These are phyloP conservation scores for Cryomyces antarcticus DNA, from an alignment of 495 filamentous ascomycete species.

Conservation along the genomic window DNA sequence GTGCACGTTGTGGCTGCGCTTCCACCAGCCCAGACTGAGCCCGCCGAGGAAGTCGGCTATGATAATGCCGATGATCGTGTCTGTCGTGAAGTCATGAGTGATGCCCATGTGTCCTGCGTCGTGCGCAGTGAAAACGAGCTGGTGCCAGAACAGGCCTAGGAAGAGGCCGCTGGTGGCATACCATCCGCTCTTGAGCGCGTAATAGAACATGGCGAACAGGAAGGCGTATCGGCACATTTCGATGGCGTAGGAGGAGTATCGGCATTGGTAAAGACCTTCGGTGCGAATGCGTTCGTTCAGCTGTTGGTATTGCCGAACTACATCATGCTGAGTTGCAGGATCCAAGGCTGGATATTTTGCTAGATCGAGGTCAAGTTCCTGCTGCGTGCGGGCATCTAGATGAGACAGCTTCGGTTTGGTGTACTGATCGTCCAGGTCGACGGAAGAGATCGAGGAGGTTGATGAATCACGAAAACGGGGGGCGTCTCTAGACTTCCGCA, in stretches of 20 bases:
- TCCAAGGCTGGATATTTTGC: slow-evolving; percentile 72
- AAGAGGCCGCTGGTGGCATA: slow-evolving; percentile 55
- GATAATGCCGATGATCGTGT: slow-evolving; percentile 72
- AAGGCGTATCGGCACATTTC: slow-evolving; percentile 57
- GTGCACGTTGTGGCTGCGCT: slow-evolving; percentile 91
- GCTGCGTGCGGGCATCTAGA: slow-evolving; percentile 52
- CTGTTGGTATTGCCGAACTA: slow-evolving; percentile 60
- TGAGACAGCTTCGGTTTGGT: slow-evolving; percentile 33
- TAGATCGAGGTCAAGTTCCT: slow-evolving; percentile 56
- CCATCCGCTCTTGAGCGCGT: slow-evolving; percentile 52
- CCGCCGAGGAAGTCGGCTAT: slow-evolving; percentile 84
- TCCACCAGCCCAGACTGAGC: slow-evolving; percentile 93
- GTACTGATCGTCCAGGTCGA: slow-evolving; percentile 22
- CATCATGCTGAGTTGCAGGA: slow-evolving; percentile 47
- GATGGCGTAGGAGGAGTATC: slow-evolving; percentile 61
- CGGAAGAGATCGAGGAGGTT: slow-evolving; percentile 24
- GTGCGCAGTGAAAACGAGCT: slow-evolving; percentile 85
- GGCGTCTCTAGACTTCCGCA: slow-evolving; percentile 1
- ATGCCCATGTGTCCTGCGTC: slow-evolving; percentile 97
- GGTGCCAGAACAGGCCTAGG: slow-evolving; percentile 82
- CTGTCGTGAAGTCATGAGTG: slow-evolving; percentile 66
- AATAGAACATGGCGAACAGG: slow-evolving; percentile 40
- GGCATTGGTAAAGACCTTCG: slow-evolving; percentile 68
- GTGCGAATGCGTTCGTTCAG: slow-evolving; percentile 48
- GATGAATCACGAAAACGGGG: slow-evolving; percentile 10